Evolutionary conservation across 495 filamentous ascomycete genomes (phyloP).

Genomic region (Xylaria acuta): DNA sequence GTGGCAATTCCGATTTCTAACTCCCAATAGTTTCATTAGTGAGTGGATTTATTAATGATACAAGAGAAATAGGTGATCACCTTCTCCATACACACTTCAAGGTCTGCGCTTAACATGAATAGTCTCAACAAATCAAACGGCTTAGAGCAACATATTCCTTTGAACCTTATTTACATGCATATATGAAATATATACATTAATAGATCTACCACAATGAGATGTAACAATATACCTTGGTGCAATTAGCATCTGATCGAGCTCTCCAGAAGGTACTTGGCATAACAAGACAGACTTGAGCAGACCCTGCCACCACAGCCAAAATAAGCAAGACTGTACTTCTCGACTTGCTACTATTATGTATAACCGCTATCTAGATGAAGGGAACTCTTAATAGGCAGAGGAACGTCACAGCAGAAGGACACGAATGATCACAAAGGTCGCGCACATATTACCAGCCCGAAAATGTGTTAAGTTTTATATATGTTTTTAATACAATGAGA

Average conservation of each 20-base stretch:
- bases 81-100: neutral
- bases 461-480: neutral
- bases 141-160: neutral
- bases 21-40: neutral
- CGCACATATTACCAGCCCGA: neutral
- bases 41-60: neutral
- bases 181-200: neutral
- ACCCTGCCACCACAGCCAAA: no score
- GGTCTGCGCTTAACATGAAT: neutral
- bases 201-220: neutral
- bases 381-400: neutral
- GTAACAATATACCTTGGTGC: neutral
- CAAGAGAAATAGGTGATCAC: neutral
- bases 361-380: no score
- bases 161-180: neutral
- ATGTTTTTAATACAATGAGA: constrained; percentile 8
- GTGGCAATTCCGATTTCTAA: neutral
- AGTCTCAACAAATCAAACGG: neutral
- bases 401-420: neutral
- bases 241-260: no score
- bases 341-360: no score
- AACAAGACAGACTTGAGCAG: no score
- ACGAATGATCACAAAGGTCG: neutral
- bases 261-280: no score
- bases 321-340: no score